Conservation (phyloP, 1,284 basidiomycete genomes). For the Malassezia nana region DNA sequence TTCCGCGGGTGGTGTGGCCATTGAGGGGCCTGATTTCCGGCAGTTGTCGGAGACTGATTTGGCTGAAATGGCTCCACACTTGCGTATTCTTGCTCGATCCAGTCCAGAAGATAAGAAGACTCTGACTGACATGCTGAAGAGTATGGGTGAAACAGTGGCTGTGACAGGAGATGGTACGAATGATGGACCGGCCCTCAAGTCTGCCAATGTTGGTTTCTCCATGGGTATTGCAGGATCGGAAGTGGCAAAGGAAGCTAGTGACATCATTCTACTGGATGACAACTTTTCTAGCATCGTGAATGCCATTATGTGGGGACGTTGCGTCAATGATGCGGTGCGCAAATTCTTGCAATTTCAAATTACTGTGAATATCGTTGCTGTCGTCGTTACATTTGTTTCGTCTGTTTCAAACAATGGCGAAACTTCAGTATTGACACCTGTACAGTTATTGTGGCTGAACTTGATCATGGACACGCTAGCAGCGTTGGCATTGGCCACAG, state of each 20-base stretch:
- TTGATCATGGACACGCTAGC: slow-evolving; percentile 92
- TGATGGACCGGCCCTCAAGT: slow-evolving; percentile 91
- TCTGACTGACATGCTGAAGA: slow-evolving; percentile 76
- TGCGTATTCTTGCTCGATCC: slow-evolving; percentile 71
- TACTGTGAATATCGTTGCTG: slow-evolving; percentile 89
- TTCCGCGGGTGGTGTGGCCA: slow-evolving; percentile 79
- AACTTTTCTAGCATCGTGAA: slow-evolving; percentile 89
- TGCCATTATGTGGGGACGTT: slow-evolving; percentile 97
- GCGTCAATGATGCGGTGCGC: slow-evolving; percentile 91
- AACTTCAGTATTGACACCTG: slow-evolving; percentile 76
- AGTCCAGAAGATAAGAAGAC: slow-evolving; percentile 94
- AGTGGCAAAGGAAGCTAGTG: slow-evolving; percentile 96
- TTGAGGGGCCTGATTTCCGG: slow-evolving; percentile 77
- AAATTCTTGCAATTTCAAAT: slow-evolving; percentile 99
- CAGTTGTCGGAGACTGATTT: slow-evolving; percentile 52
- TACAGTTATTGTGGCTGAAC: slow-evolving; percentile 94
- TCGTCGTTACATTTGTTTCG: slow-evolving; percentile 83
- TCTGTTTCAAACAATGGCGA: slow-evolving; percentile 70
- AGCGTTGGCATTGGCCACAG: slow-evolving; percentile 88
- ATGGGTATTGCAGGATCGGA: slow-evolving; percentile 99
- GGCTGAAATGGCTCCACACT: slow-evolving; percentile 53
- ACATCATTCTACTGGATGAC: slow-evolving; percentile 93
- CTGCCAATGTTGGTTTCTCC: slow-evolving; percentile 50
- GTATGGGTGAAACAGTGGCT: slow-evolving; percentile 81
- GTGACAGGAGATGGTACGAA: slow-evolving; percentile 98